Base-by-base conservation (phyloP, 73 alveolate genomes). In the Paramecium pentaurelia region DNA sequence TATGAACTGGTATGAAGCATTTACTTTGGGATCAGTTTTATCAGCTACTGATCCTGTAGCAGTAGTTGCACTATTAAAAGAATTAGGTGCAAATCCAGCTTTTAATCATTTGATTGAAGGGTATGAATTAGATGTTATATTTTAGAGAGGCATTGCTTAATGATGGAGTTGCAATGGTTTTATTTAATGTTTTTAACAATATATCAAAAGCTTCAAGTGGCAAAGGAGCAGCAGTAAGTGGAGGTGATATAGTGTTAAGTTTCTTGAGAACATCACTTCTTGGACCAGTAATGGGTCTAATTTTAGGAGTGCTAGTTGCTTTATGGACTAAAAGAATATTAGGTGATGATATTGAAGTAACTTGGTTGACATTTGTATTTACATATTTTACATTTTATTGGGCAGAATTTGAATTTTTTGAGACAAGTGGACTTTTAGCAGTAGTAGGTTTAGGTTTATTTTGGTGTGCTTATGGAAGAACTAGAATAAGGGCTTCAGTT, bases 41-140 rank as follows among this genome's bases (percentile, higher is more conserved):
- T 94, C 95, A 16, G 97, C 97, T 20, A 94, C 97, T 6, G 97
- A 94, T 83, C 97, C 97, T 16, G 97, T 94, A 12, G 97, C 97
- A 30, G 97, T 94, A 6, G 97, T 94, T 9, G 92, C 97, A n/a
- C 86, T 94, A 14, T 86, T 94, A 25, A 94, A 94, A 22, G 95
- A 92, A 73, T 58, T 94, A n/a, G 97, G 97, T n/a, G 97, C 97
- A 14, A 85, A 95, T 4, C 80, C 93, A 34, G 86, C 94, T 34
- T 77, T 86, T 47, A 75, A 93, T 28, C 93, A 92, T 4, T 88
- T 94, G 22, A 94, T 94, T 58, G 97, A 94, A 54, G 70, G 70
- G 87, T 64, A 64, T 2, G 9, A 27, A 64, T 49, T 92, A 93
- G 54, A 64, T 28, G 16, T 28, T 28, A 64, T 64, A 64, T 25